Conservation (phyloP, 805 yeast genomes). For the Candida montana region DNA sequence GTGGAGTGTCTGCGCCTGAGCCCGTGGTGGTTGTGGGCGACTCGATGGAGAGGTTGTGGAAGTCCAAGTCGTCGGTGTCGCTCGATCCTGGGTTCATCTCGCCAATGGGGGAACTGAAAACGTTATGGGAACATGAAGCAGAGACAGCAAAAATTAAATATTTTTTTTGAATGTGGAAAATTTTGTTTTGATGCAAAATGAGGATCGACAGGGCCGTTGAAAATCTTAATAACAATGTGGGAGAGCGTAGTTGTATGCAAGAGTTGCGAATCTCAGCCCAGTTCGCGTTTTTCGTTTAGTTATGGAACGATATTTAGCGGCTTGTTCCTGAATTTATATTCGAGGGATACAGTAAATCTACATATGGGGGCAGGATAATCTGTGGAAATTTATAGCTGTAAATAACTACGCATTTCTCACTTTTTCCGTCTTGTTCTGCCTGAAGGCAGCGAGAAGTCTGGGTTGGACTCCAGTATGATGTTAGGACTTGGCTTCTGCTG, state of each 20-base stretch:
- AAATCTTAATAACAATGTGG: background rate
- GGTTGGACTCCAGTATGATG: slow-evolving; percentile 2
- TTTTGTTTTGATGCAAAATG: background rate
- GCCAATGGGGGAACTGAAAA: background rate
- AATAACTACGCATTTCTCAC: no score
- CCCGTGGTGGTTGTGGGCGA: background rate
- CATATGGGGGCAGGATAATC: no score
- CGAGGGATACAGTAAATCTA: no score
- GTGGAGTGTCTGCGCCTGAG: background rate
- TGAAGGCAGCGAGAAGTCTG: slow-evolving; percentile 5
- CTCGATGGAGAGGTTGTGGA: slow-evolving; percentile 2
- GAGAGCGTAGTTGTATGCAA: background rate
- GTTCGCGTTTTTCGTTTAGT: no score
- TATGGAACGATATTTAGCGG: no score
- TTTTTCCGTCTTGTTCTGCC: slow-evolving; percentile 1
- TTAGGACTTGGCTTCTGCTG: slow-evolving; percentile 1
- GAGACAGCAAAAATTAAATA: background rate
- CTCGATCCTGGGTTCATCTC: background rate
- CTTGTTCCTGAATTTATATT: no score
- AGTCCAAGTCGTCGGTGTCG: slow-evolving; percentile 4
- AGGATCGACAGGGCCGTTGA: background rate
- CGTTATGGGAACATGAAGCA: background rate
- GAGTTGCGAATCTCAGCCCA: no score
- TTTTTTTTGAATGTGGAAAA: background rate
- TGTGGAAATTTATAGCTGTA: no score